A percentile compares a stretch with the other conserved stretches of the same genome.
These are phyloP conservation scores for Silene noctiflora DNA, from an alignment of 179 eudicot genomes.

Conservation along the genomic window DNA sequence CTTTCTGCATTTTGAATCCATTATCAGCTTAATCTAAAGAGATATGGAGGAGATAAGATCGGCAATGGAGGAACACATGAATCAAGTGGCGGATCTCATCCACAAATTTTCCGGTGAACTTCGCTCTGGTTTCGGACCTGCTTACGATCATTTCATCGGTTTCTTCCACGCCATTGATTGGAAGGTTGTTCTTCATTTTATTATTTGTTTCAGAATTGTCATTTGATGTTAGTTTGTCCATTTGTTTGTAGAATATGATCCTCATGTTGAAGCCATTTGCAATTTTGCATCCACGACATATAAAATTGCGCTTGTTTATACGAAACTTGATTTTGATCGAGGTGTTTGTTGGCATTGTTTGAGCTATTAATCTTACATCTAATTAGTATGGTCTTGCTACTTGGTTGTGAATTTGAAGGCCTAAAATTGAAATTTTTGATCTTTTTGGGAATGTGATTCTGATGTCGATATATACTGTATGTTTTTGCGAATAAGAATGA, in stretches of 20 bases:
- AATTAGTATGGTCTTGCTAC: background rate
- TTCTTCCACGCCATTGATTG: conserved; percentile 89
- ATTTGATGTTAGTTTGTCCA: background rate
- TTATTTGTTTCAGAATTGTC: background rate
- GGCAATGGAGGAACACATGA: conserved; percentile 67
- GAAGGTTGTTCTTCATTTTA: conserved; percentile 45
- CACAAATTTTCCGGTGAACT: conserved; percentile 49
- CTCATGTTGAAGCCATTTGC: background rate
- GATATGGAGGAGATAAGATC: conserved; percentile 70
- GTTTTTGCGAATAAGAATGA: no score
- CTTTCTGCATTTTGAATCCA: no score
- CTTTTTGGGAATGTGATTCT: no score
- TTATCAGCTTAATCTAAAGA: background rate
- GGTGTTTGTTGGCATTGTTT: background rate
- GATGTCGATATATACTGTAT: no score
- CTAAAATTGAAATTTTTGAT: background rate
- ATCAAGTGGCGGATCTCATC: conserved; percentile 71
- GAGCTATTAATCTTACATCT: background rate
- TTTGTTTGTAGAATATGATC: background rate
- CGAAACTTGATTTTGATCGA: background rate
- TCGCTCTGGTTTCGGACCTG: conserved; percentile 58
- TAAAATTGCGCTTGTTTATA: background rate
- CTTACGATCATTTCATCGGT: conserved; percentile 58
- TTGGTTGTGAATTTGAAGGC: background rate
- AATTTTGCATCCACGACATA: no score